phyloP scores from a whole-genome alignment of 345 rosid species.

The Erodium maritimum region DNA sequence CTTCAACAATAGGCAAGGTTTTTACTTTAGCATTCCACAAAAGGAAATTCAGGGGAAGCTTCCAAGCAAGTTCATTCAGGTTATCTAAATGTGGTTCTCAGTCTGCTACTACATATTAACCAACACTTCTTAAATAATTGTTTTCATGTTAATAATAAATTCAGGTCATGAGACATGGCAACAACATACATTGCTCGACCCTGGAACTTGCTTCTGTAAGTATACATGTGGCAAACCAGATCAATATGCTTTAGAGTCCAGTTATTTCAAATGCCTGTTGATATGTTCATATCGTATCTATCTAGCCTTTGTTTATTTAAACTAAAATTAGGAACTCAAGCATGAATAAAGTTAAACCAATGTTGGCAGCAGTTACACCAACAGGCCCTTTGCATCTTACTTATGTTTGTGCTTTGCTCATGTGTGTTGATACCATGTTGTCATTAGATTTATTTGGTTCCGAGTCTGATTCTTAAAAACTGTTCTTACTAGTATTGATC shows the following conservation, averaged over 20 bases:
- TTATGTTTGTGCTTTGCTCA: too few relatives aligned
- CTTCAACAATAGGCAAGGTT: constrained; percentile 94
- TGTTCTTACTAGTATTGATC: constrained; percentile 8
- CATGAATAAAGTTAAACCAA: neutral
- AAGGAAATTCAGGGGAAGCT: constrained; percentile 85
- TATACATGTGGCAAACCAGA: constrained; percentile 7
- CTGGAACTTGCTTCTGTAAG: constrained; percentile 95
- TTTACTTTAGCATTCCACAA: constrained; percentile 82
- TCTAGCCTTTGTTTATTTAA: neutral
- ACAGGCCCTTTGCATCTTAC: too few relatives aligned
- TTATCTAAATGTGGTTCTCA: constrained; percentile 15
- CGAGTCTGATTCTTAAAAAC: constrained; percentile 1
- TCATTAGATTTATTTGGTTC: constrained; percentile 7
- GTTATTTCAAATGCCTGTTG: constrained; percentile 2
- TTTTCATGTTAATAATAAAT: constrained; percentile 14
- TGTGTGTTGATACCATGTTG: neutral
- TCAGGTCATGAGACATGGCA: constrained; percentile 85
- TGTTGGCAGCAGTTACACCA: neutral
- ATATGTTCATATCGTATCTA: neutral
- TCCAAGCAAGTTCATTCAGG: constrained; percentile 93
- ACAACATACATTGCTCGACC: constrained; percentile 82
- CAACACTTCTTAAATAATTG: constrained; percentile 8
- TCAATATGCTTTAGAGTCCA: constrained; percentile 1
- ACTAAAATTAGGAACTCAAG: neutral
- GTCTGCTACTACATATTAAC: constrained; percentile 3